phyloP scores from a whole-genome alignment of 139 green algal species.

The Tetradesmus obliquus region DNA sequence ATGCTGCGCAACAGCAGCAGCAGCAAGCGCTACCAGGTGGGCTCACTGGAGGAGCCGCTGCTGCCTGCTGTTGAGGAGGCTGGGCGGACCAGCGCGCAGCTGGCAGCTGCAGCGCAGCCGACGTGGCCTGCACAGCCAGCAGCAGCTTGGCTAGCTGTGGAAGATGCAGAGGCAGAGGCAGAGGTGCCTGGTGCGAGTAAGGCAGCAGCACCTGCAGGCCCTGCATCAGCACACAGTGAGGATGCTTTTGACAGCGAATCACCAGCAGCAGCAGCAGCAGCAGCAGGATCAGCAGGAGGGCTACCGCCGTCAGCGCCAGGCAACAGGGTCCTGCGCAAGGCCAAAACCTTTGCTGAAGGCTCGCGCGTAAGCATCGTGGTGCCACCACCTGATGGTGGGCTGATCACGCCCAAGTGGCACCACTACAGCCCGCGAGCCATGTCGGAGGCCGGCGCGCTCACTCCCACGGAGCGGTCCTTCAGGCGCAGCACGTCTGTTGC shows the following conservation, averaged over 20 bases:
- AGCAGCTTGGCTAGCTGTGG: no score
- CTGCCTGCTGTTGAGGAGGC: not conserved
- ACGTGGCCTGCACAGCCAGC: no score
- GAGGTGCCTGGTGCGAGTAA: not conserved
- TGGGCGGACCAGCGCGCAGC: not conserved
- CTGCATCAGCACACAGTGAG: not conserved
- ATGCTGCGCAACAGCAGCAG: not conserved
- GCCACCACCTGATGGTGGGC: not conserved
- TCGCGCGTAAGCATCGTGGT: not conserved
- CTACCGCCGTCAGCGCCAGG: not conserved
- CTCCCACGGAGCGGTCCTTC: not conserved
- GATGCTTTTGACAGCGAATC: not conserved
- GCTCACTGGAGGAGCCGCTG: slow-evolving; percentile 1
- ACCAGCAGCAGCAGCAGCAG: not conserved
- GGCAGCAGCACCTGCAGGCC: not conserved
- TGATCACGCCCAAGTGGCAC: not conserved
- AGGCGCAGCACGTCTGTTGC: not conserved
- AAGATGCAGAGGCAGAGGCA: slow-evolving; percentile 4
- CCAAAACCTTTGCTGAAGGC: slow-evolving; percentile 22
- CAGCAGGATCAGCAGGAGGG: not conserved
- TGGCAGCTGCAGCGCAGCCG: not conserved
- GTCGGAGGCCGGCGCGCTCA: not conserved
- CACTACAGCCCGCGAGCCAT: not conserved
- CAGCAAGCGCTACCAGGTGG: not conserved
- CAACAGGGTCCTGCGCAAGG: not conserved